Evolutionary conservation across 495 filamentous ascomycete species (phyloP), one percentile per base, ranked within the genome.

Genomic region (Tuber calosporum): DNA sequence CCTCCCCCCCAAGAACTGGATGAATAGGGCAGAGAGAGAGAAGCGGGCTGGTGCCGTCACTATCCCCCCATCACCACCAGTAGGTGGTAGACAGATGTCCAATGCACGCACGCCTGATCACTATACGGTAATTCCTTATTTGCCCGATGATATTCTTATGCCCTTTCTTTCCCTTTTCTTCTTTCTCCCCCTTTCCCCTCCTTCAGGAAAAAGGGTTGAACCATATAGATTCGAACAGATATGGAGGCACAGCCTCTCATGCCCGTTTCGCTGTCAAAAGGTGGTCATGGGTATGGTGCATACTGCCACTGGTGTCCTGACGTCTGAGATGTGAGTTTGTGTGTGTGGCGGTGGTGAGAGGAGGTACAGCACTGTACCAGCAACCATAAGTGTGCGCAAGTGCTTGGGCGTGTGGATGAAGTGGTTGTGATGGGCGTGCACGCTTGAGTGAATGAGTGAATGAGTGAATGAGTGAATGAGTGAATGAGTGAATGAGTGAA

Each of bases 271-370:
- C 48, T 58, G 48, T 58, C 48, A 58, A 58, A 26, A 58, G 9
- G 48, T 58, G 48, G 0, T 58, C 30, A 58, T 58, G 48, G 48
- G n/a, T 58, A 26, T 58, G 48, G 22, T 58, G n/a, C 48, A 58
- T 58, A 58, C n/a, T 58, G n/a, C 48, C 48, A 58, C 48, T 58
- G 48, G 48, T 58, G 48, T 58, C 48, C 48, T 58, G 48, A 58
- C 48, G 30, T 58, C n/a, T 30, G 6, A 58, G 30, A 58, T 30
- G 48, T 58, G 9, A 30, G 22, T 26, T 30, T n/a, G 45, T 48
- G 45, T 58, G n/a, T 58, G 48, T 58, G 48, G 9, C 48, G n/a
- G 48, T 58, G 48, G n/a, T 58, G 48, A 26, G 48, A 58, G 48
- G n/a, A 26, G 15, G 48, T 58, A 26, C 48, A n/a, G n/a, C n/a